Evolutionary conservation across 306 rosid genomes (phyloP).

Genomic region (Trifolium pratense): DNA sequence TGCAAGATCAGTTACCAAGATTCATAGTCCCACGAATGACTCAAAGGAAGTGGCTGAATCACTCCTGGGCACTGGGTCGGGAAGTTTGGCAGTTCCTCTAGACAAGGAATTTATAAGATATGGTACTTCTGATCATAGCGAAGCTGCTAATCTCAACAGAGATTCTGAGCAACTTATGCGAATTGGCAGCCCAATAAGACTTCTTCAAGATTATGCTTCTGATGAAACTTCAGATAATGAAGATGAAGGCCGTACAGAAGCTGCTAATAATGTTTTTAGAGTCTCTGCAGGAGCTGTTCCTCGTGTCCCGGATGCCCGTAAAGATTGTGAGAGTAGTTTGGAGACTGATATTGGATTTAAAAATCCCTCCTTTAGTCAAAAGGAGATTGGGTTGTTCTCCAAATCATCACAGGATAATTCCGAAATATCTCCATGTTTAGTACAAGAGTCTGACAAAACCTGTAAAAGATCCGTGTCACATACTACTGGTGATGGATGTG

Average conservation of each 20-base stretch:
- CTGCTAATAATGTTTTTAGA: constrained; percentile 44
- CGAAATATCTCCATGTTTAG: constrained; percentile 43
- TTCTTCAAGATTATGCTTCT: constrained; percentile 88
- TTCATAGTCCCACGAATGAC: constrained; percentile 37
- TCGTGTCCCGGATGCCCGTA: constrained; percentile 42
- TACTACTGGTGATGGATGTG: constrained; percentile 40
- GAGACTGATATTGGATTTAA: constrained; percentile 43
- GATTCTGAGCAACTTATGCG: constrained; percentile 45
- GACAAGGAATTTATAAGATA: constrained; percentile 37
- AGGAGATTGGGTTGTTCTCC: constrained; percentile 42
- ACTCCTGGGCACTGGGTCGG: constrained; percentile 30
- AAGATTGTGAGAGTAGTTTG: constrained; percentile 43
- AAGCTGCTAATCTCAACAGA: constrained; percentile 40
- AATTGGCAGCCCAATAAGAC: constrained; percentile 72
- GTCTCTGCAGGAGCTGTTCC: constrained; percentile 48
- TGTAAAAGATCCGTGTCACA: constrained; percentile 35
- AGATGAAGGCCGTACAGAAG: constrained; percentile 43
- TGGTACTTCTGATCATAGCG: constrained; percentile 47
- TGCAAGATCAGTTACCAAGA: constrained; percentile 43
- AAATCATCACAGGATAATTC: constrained; percentile 47
- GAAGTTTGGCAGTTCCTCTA: constrained; percentile 40
- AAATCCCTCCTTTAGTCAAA: constrained; percentile 39
- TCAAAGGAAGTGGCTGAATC: constrained; percentile 49
- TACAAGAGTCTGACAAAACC: constrained; percentile 40
- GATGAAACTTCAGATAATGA: constrained; percentile 73